Base-by-base conservation (phyloP, 2,329 filamentous ascomycete species). In the Trichothecium roseum region DNA sequence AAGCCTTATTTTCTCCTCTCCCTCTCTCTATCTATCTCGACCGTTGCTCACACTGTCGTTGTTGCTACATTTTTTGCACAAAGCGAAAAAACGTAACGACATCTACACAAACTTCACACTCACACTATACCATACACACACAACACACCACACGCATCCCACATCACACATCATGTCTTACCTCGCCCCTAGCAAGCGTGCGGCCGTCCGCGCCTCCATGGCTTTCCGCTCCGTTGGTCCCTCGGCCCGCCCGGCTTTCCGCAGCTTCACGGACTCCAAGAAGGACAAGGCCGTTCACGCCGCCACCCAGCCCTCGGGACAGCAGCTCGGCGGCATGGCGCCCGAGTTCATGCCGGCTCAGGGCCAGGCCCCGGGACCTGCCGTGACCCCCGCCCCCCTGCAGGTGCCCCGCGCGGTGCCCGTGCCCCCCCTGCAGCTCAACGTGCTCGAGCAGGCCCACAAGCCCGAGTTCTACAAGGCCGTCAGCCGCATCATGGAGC, bases 381-480 rank as follows among this genome's bases (percentile, higher is more conserved):
- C 33, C 36, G 28, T 10, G 12, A 40, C 29, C 37, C 34, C 4
- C 30, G 30, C 22, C 32, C 35, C 37, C 35, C n/a, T n/a, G n/a
- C n/a, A n/a, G n/a, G n/a, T n/a, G n/a, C n/a, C n/a, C n/a, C n/a
- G n/a, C n/a, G n/a, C n/a, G n/a, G 32, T 27, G n/a, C 18, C 17
- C 18, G 36, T 37, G n/a, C 22, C 33, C 9, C 24, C 32, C 13
- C 30, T 30, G 18, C 46, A 49, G 36, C 42, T 51, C 28, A 46
- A 50, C 37, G 35, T 51, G 30, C 32, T 35, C 22, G 40, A 46
- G 35, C 43, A 50, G 27, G 27, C 31, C 6, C 34, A 48, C 31
- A 47, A 46, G 14, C 41, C 48, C 22, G 33, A 32, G 30, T 51
- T 50, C 38, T 51, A 51, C 35, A 37, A 47, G 38, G 41, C 48